These are phyloP conservation scores for Acanthamoeba royreba DNA, from an alignment of 208 protist genomes.

Conservation along the genomic window DNA sequence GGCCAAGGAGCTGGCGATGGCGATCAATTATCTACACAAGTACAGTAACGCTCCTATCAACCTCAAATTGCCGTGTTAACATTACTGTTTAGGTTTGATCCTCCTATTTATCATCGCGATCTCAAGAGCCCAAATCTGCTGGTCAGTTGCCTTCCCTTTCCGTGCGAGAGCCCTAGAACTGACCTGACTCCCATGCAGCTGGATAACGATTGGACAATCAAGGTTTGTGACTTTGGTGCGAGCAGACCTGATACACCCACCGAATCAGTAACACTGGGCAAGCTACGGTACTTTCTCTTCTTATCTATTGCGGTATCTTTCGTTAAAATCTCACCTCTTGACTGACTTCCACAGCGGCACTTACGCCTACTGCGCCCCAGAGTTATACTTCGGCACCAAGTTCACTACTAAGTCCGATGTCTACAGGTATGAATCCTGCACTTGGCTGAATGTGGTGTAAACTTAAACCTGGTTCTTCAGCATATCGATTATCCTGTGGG, in stretches of 20 bases:
- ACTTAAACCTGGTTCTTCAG: not conserved
- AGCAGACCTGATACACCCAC: not conserved
- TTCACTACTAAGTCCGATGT: constrained; percentile 30
- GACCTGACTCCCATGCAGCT: not conserved
- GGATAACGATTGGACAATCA: constrained; percentile 22
- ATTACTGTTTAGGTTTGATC: not conserved
- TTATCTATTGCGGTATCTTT: not conserved
- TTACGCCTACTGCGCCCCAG: constrained; percentile 8
- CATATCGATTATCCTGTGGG: constrained; percentile 14
- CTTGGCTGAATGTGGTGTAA: too few species aligned
- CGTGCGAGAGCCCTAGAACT: not conserved
- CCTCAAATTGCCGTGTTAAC: too few species aligned
- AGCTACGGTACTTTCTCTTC: not conserved
- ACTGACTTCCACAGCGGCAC: not conserved
- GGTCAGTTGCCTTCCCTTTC: not conserved
- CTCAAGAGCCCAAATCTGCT: not conserved
- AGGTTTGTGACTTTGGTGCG: constrained; percentile 4
- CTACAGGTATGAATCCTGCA: not conserved
- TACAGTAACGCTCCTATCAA: not conserved
- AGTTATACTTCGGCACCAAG: not conserved
- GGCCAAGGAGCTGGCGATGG: constrained; percentile 12
- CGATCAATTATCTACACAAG: not conserved
- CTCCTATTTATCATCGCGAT: not conserved
- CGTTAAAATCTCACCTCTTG: not conserved
- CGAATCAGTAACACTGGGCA: not conserved